phyloP scores from a whole-genome alignment of 2,329 filamentous ascomycete species.

The Arthrobotrys megalospora region DNA sequence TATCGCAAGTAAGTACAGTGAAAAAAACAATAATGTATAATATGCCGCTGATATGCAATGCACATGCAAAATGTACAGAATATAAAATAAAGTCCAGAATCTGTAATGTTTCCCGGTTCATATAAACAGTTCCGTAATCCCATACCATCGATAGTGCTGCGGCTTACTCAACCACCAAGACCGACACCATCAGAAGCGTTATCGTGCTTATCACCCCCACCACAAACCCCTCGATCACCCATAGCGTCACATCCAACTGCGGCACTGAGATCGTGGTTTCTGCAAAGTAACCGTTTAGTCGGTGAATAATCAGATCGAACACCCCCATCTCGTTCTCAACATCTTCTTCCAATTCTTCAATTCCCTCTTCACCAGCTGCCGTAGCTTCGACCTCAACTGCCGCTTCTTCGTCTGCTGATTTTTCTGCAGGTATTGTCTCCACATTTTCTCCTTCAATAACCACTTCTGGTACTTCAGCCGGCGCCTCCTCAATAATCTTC shows the following conservation, averaged over 20 bases:
- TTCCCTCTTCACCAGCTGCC: slow-evolving; percentile 6
- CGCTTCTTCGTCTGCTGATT: neutral
- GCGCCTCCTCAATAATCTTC: slow-evolving; percentile 2
- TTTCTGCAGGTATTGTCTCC: neutral
- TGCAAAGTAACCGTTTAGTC: slow-evolving; percentile 55
- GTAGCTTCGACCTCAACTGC: neutral
- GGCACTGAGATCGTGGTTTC: slow-evolving; percentile 60
- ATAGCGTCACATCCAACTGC: slow-evolving; percentile 58
- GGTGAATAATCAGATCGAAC: slow-evolving; percentile 17
- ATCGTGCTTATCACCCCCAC: slow-evolving; percentile 46
- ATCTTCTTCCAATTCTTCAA: neutral
- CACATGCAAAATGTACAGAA: slow-evolving; percentile 26
- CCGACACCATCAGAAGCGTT: slow-evolving; percentile 31
- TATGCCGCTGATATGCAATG: slow-evolving; percentile 31
- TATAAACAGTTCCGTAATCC: no score
- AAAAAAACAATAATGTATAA: slow-evolving; percentile 6
- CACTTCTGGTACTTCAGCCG: neutral
- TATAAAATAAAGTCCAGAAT: neutral
- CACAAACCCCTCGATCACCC: slow-evolving; percentile 59
- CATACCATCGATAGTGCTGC: no score
- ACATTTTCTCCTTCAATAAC: neutral
- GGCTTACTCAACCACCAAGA: slow-evolving; percentile 21
- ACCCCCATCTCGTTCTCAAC: slow-evolving; percentile 26
- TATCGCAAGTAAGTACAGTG: slow-evolving; percentile 9
- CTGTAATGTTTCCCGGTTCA: neutral